Percentiles rank a stretch among this genome's conserved stretches.
Evolutionary conservation across 352 stramenopile species (phyloP).

Genomic region (Pythium angustatum): DNA sequence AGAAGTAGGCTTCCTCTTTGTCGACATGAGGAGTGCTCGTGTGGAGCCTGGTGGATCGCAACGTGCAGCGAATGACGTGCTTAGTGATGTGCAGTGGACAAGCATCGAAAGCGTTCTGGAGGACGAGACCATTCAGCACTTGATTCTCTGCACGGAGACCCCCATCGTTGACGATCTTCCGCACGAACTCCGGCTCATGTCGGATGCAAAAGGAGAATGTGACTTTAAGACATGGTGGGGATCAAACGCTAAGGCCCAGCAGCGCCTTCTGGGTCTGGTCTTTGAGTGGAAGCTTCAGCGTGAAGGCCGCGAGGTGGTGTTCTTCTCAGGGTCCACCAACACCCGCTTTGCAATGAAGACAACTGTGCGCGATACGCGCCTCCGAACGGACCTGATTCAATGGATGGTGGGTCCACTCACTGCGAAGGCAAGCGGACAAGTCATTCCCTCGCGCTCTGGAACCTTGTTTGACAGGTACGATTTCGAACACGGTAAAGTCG

Average conservation of each 20-base stretch:
- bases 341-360: slow-evolving; percentile 41
- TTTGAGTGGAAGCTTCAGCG: slow-evolving; percentile 77
- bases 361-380: slow-evolving; percentile 43
- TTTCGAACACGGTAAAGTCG: slow-evolving; percentile 42
- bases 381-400: slow-evolving; percentile 48
- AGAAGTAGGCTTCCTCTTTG: slow-evolving; percentile 47
- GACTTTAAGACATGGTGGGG: slow-evolving; percentile 47
- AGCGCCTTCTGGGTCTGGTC: slow-evolving; percentile 47
- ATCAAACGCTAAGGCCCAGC: slow-evolving; percentile 34
- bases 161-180: slow-evolving; percentile 46
- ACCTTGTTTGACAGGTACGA: slow-evolving; percentile 48
- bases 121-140: slow-evolving; percentile 28
- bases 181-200: slow-evolving; percentile 4
- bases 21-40: slow-evolving; percentile 63
- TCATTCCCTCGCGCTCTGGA: slow-evolving; percentile 16
- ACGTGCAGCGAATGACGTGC: slow-evolving; percentile 48
- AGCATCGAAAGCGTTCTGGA: slow-evolving; percentile 55
- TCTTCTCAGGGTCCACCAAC: slow-evolving; percentile 46
- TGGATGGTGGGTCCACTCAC: slow-evolving; percentile 45
- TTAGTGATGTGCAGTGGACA: slow-evolving; percentile 62
- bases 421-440: neutral
- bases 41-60: slow-evolving; percentile 63
- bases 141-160: slow-evolving; percentile 56
- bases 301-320: slow-evolving; percentile 40
- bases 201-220: neutral